Base-by-base conservation (phyloP, 176 grass and related monocot genomes). In the Ensete glaucum region DNA sequence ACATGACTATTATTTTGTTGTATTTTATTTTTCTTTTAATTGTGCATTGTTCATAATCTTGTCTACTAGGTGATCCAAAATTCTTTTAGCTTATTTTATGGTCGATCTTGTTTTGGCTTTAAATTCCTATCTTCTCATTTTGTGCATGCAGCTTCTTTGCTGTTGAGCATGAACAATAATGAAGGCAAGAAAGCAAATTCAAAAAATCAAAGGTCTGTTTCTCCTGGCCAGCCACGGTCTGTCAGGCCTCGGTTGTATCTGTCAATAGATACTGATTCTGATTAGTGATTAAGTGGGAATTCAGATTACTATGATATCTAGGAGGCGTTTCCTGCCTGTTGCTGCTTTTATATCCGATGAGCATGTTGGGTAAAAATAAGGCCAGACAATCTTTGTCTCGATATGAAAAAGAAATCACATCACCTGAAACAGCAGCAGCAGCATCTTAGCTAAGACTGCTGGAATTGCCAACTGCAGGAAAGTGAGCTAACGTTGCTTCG, bases 211-310 rank as follows among this genome's bases (percentile, higher is more conserved):
- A 86, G 82, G 58, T 86, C 82, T 74, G 85, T 84, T 76, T 83
- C 84, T 78, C 89, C 93, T 73, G 89, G 86, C 9, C 90, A 91
- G 57, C 82, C 86, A 49, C 88, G 80, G 70, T 81, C 95, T 83
- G 81, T 87, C 49, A 81, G 73, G 71, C 88, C 82, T 66, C 81
- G 83, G 22, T 80, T 89, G 53, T 89, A 78, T 84, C 84, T 89
- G 75, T 94, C 91, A 75, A 75, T 99, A 77, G 85, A 99, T 84
- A 86, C 72, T 68, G 95, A 99, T 78, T 99, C 95, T 3, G 93
- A 90, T 82, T 91, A 93, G 85, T 29, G 2, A 56, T 50, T 27
- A 34, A 27, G 8, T 58, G 11, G 72, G 13, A 34, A 74, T 51
- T 72, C 72, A 56, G 25, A 2, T 74, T 58, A 20, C 7, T 29